Conservation (phyloP, 805 yeast genomes). For the Starmerella potacharoeniae region DNA sequence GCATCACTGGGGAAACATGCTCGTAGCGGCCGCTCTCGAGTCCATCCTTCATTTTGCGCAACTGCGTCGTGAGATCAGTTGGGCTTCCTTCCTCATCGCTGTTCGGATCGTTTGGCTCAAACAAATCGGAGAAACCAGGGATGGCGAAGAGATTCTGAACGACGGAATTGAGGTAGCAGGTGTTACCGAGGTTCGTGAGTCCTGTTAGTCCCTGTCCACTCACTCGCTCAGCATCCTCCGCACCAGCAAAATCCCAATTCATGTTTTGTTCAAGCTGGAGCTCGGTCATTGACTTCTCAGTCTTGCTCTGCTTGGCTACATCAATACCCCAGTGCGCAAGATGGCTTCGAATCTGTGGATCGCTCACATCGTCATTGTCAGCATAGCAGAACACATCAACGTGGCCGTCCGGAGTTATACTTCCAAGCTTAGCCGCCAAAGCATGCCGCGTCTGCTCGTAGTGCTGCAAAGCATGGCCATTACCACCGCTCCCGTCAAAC, state of each 20-base stretch:
- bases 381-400: constrained; percentile 82
- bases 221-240: constrained; percentile 45
- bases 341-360: constrained; percentile 42
- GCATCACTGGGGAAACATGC: constrained; percentile 54
- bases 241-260: constrained; percentile 85
- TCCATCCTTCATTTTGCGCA: constrained; percentile 72
- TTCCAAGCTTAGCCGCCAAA: constrained; percentile 83
- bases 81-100: constrained; percentile 40
- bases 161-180: constrained; percentile 80
- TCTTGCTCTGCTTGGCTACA: constrained; percentile 42
- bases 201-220: constrained; percentile 77
- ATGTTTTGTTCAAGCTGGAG: constrained; percentile 85
- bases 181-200: constrained; percentile 78
- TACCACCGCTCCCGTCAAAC: constrained; percentile 88
- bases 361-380: constrained; percentile 80
- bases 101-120: constrained; percentile 19
- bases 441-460: constrained; percentile 51
- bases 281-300: constrained; percentile 82
- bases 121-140: constrained; percentile 27
- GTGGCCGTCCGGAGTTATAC: constrained; percentile 57
- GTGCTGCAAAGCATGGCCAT: constrained; percentile 80
- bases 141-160: constrained; percentile 54
- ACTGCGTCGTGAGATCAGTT: constrained; percentile 57
- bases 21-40: constrained; percentile 64
- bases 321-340: constrained; percentile 60